Evolutionary conservation across 2,329 filamentous ascomycete genomes (phyloP).

Genomic region (Aspergillus amoenus): DNA sequence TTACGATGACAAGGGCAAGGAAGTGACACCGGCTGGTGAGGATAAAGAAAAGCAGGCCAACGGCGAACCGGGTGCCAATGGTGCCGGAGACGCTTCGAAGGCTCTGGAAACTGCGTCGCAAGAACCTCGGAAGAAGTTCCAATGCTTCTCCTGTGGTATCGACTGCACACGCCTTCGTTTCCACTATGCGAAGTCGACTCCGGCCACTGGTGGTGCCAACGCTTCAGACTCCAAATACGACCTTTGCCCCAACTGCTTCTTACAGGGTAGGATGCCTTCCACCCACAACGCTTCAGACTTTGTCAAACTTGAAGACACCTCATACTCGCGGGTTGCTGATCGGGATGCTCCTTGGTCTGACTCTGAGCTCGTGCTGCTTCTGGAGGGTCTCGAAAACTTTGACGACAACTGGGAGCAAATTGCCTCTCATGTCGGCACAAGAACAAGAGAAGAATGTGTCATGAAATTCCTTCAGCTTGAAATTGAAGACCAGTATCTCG

Average conservation of each 20-base stretch:
- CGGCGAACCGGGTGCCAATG: conserved; percentile 73
- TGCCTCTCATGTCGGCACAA: conserved; percentile 85
- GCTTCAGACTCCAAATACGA: conserved; percentile 71
- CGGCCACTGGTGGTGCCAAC: conserved; percentile 57
- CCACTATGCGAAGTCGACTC: conserved; percentile 65
- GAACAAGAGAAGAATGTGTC: conserved; percentile 93
- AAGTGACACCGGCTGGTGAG: conserved; percentile 68
- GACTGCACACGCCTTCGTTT: conserved; percentile 77
- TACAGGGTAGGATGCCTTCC: conserved; percentile 77
- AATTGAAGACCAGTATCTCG: conserved; percentile 95
- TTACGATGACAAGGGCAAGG: conserved; percentile 88
- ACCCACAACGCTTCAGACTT: conserved; percentile 80
- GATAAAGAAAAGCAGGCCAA: conserved; percentile 67
- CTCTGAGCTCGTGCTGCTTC: conserved; percentile 79
- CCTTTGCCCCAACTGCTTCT: conserved; percentile 85
- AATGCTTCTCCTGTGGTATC: conserved; percentile 88
- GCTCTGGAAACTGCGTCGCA: conserved; percentile 59
- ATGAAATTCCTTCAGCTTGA: conserved; percentile 94
- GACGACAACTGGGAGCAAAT: conserved; percentile 96
- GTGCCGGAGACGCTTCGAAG: conserved; percentile 60
- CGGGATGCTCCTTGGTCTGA: conserved; percentile 89
- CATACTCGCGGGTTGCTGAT: conserved; percentile 74
- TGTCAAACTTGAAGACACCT: conserved; percentile 83
- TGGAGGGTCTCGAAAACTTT: conserved; percentile 88
- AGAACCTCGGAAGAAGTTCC: conserved; percentile 65